Evolutionary conservation across 345 rosid species (phyloP), one percentile per base, ranked within the genome.

Genomic region (Reutealis trisperma): DNA sequence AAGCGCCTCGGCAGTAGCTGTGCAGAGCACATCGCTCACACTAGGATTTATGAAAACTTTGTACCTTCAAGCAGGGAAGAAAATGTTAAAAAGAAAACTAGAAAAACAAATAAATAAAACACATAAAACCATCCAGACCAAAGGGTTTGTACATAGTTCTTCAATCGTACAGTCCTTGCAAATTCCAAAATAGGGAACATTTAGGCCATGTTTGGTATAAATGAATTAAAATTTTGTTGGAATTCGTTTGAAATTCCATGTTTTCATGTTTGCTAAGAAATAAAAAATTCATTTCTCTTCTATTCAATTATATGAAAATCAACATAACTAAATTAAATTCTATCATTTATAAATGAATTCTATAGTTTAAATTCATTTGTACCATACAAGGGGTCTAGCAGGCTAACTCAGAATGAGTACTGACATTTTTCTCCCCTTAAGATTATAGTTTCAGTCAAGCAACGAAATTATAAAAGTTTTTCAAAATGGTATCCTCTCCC

Each of bases 11-110:
- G 98, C 99, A 19, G 99, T 96, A 67, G 99, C 98, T 41, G 98
- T 96, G 90, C 99, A 96, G 63, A 96, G 90, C 74, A 96, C 99
- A 76, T 96, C 99, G 59, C 96, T 96, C 67, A 96, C 85, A 63
- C 99, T 96, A 21, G 98, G 99, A 81, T 96, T 96, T 80, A 96
- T 88, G 88, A 96, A 96, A 78, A 96, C 93, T 87, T 96, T 93
- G 92, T 96, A 96, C 93, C 99, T 96, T 83, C 87, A 88, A 80
- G 67, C 81, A 74, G 66, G 72, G 41, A 61, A 78, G 24, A 70
- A 65, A 60, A 41, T 27, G 45, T 73, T 14, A 59, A 69, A 44
- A 52, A 15, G 45, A 24, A n/a, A 19, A 8, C 1, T 2, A 6
- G 5, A 21, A 10, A 60, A 5, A 4, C 3, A 41, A 37, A 65